Conservation (phyloP, 73 alveolate genomes). For the Blepharisma stoltei region DNA sequence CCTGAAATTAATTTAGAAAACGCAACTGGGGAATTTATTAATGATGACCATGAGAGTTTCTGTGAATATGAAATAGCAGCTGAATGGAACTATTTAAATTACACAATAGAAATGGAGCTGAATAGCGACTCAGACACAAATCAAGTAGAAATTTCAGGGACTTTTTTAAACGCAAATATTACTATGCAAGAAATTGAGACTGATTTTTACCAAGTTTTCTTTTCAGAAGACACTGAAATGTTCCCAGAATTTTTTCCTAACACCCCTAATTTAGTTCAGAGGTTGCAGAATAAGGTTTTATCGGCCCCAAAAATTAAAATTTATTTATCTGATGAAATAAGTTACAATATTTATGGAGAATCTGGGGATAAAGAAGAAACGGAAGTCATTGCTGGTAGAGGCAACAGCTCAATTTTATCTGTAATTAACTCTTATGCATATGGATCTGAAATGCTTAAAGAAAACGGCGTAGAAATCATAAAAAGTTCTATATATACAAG, state of each 20-base stretch:
- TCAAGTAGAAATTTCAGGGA: neutral
- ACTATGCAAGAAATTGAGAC: neutral
- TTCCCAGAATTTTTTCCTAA: constrained; percentile 22
- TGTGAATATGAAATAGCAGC: constrained; percentile 19
- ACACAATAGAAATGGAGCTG: neutral
- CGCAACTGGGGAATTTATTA: neutral
- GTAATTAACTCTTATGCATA: neutral
- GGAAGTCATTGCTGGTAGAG: neutral
- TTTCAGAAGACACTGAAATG: neutral
- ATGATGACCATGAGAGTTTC: neutral
- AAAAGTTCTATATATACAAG: neutral
- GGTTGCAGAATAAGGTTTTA: neutral
- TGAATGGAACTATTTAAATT: neutral
- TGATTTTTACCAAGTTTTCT: neutral
- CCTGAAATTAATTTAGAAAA: constrained; percentile 4
- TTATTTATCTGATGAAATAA: neutral
- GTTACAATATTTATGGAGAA: constrained; percentile 19
- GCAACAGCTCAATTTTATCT: neutral
- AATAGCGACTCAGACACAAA: neutral
- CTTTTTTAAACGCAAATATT: neutral
- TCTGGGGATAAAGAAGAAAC: neutral
- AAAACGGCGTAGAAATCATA: neutral
- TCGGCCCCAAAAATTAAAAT: neutral
- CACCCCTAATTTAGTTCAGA: neutral
- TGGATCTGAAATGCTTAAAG: neutral